Base-by-base conservation (phyloP, 495 filamentous ascomycete genomes). In the Penicillium subrubescens region DNA sequence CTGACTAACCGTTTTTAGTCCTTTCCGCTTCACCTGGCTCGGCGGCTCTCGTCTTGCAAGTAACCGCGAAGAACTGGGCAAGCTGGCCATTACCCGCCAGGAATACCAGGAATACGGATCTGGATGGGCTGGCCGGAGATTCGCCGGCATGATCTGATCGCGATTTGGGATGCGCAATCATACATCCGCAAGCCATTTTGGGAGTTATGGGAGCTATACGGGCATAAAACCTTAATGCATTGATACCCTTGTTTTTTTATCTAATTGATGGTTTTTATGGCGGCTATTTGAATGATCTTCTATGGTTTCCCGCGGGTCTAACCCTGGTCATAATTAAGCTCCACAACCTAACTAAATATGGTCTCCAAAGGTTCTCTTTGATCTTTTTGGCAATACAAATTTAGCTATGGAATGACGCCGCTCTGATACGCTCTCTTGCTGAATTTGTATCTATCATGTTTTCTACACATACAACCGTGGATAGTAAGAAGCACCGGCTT, bases 21-120 rank as follows among this genome's bases (percentile, higher is more conserved):
- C 94, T 2, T 84, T 97, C 66, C 87, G 85, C 41, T 92, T 86
- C 56, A 92, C 89, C 3, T 99, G 95, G 95, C 74, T 86, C 2
- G 96, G 95, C 19, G 96, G 89, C 17, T 89, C 90, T 27, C 84
- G 85, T 41, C 81, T 97, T 56, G 94, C 92, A 1, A 83, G 74
- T 34, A 87, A 95, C 71, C 83, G 82, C 59, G 82, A 88, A 41
- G 74, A 79, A 43, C 67, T 94, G 52, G 80, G 85, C 62, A 78
- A 80, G 43, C 76, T 92, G 12, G 84, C 87, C 0, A 90, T 97
- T 15, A 94, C 91, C 7, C 90, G 92, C 63, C 84, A 91, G 61
- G 93, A 99, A 71, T 98, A 98, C 75, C 86, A 92, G 55, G 95
- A 99, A 75, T 74, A 92, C 73, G 95, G 95, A 29, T 87, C 87